phyloP scores from a whole-genome alignment of 2,329 filamentous ascomycete genomes.

The Sphaceloma murrayae region DNA sequence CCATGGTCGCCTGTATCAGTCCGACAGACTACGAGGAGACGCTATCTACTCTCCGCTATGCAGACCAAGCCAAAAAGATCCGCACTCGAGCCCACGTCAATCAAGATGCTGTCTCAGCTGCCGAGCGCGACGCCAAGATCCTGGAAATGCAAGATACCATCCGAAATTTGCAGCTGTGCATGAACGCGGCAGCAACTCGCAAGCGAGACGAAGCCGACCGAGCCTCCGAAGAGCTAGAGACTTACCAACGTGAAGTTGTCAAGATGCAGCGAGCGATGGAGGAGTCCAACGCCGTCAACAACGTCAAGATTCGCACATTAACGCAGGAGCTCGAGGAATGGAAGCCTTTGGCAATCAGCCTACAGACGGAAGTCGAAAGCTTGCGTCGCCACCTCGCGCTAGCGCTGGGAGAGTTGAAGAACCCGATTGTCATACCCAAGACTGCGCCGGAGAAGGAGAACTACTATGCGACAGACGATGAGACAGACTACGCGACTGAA shows the following conservation, averaged over 20 bases:
- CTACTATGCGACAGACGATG: slow-evolving; percentile 50
- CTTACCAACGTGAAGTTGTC: slow-evolving; percentile 84
- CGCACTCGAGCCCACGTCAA: slow-evolving; percentile 91
- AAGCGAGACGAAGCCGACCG: slow-evolving; percentile 65
- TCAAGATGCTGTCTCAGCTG: slow-evolving; percentile 84
- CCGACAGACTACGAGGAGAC: slow-evolving; percentile 97
- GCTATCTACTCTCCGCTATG: slow-evolving; percentile 87
- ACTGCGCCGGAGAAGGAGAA: slow-evolving; percentile 28
- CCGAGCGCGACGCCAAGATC: slow-evolving; percentile 90
- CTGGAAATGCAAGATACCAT: slow-evolving; percentile 93
- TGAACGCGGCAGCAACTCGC: slow-evolving; percentile 47
- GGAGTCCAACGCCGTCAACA: slow-evolving; percentile 77
- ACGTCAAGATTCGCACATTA: slow-evolving; percentile 86
- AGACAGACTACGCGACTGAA: slow-evolving; percentile 41
- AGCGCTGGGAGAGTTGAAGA: slow-evolving; percentile 75
- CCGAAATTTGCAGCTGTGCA: slow-evolving; percentile 67
- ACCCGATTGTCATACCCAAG: slow-evolving; percentile 63
- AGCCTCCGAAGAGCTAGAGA: slow-evolving; percentile 76
- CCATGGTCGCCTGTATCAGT: slow-evolving; percentile 97
- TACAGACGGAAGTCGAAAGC: slow-evolving; percentile 65
- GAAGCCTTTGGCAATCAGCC: slow-evolving; percentile 48
- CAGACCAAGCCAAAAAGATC: slow-evolving; percentile 95
- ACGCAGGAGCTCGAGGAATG: slow-evolving; percentile 43
- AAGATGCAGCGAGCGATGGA: slow-evolving; percentile 95
- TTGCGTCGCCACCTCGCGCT: slow-evolving; percentile 79